A percentile compares a stretch with the other conserved stretches of the same genome.
These are phyloP conservation scores for Backusella sp. DNA, from an alignment of 192 early-diverging fungal species.

Conservation along the genomic window DNA sequence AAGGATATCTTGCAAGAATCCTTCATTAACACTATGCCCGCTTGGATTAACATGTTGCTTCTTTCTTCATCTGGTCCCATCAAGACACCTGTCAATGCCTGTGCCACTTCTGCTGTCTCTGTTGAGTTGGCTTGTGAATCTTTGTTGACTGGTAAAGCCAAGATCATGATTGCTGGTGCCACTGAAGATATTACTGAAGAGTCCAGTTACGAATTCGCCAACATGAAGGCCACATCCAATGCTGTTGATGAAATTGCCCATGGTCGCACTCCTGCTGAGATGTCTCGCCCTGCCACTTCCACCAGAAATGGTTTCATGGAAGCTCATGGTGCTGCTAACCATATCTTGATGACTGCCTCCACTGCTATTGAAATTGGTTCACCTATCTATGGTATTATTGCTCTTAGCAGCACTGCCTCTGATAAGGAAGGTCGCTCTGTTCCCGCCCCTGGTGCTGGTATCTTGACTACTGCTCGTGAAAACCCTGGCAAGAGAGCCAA, in stretches of 20 bases:
- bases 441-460: constrained; percentile 93
- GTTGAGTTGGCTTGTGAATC: constrained; percentile 91
- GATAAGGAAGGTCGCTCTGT: constrained; percentile 94
- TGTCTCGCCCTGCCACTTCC: constrained; percentile 87
- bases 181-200: constrained; percentile 95
- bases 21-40: constrained; percentile 94
- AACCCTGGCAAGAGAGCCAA: constrained; percentile 45
- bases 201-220: constrained; percentile 90
- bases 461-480: constrained; percentile 89
- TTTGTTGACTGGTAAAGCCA: constrained; percentile 87
- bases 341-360: constrained; percentile 85
- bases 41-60: constrained; percentile 97
- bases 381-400: constrained; percentile 91
- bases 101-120: constrained; percentile 88
- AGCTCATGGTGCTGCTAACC: constrained; percentile 84
- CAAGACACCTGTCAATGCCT: constrained; percentile 91
- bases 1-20: constrained; percentile 94
- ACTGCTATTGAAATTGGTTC: constrained; percentile 91
- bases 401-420: constrained; percentile 82
- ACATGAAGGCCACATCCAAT: constrained; percentile 94
- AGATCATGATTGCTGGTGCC: constrained; percentile 90
- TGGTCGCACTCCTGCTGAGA: constrained; percentile 85
- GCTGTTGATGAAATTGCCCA: constrained; percentile 77
- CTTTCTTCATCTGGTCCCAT: constrained; percentile 92
- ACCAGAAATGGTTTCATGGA: constrained; percentile 94